Base-by-base conservation (phyloP, 176 grass and related monocot genomes). In the Oryza coarctata region DNA sequence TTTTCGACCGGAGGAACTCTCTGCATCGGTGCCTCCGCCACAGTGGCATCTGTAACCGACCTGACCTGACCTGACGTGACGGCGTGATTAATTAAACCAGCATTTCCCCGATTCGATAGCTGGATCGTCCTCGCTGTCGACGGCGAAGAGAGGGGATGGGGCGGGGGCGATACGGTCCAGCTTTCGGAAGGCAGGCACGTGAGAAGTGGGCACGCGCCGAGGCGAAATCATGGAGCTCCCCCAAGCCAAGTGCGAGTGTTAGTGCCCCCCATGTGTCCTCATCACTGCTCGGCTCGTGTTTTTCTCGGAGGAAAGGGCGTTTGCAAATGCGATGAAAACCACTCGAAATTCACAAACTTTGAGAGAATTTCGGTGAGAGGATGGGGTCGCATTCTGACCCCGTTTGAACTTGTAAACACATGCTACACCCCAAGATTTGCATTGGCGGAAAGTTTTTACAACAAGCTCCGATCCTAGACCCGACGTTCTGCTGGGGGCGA, bases 181-280 rank as follows among this genome's bases (percentile, higher is more conserved):
- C 68, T 50, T 82, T 79, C 40, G 64, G 69, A 35, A 63, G 76
- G 87, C 70, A 74, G 30, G 50, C 71, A 89, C 87, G 81, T 89
- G 82, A 52, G 70, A 45, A 64, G 76, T 75, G 82, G 70, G 87
- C 70, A 25, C 69, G 40, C 70, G 47, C 38, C 39, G 17, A 26
- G 4, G 57, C 55, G 29, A 27, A 74, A 75, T n/a, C 61, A 67
- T 52, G 80, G 71, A 55, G 62, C 10, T 38, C 18, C 29, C 15
- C 49, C 17, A 55, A n/a, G 13, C 47, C 15, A 3, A 28, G 30
- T 33, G 64, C 26, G 36, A 82, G 69, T 49, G 86, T 40, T 45
- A 52, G 49, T 52, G 49, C 17, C 36, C 65, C 65, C 63, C 85
- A 69, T 86, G 77, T 81, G 62, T 62, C 60, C 55, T 71, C 68